Evolutionary conservation across 495 filamentous ascomycete species (phyloP).

Genomic region (Trichoderma virens): DNA sequence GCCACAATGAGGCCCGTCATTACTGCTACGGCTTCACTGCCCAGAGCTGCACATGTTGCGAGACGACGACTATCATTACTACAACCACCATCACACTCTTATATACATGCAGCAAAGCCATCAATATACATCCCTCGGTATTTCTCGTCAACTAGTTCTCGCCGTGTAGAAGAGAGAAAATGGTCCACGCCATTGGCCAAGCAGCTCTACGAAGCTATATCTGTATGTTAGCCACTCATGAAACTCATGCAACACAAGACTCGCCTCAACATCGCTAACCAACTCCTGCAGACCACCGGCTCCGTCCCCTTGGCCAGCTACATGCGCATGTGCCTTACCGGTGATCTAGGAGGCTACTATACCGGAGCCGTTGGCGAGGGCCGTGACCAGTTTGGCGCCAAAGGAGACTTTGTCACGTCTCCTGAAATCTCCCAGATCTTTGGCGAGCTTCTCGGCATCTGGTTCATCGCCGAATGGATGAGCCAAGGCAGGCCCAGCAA

Average conservation of each 20-base stretch:
- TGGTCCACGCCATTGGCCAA: slow-evolving; percentile 92
- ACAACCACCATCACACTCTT: neutral
- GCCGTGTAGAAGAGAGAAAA: slow-evolving; percentile 32
- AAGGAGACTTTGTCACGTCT: slow-evolving; percentile 93
- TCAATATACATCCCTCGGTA: neutral
- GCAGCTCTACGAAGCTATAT: slow-evolving; percentile 73
- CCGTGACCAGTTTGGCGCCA: slow-evolving; percentile 77
- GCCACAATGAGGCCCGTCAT: neutral
- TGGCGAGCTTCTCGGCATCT: slow-evolving; percentile 87
- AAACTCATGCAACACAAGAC: neutral
- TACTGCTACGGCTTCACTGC: neutral
- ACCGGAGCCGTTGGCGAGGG: slow-evolving; percentile 56
- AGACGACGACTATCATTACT: neutral
- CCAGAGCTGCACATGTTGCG: neutral
- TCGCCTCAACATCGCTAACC: neutral
- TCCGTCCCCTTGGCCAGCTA: slow-evolving; percentile 86
- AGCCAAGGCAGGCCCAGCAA: slow-evolving; percentile 64
- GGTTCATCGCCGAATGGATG: slow-evolving; percentile 95
- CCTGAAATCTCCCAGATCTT: slow-evolving; percentile 97
- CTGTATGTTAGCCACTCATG: slow-evolving; percentile 37
- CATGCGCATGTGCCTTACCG: slow-evolving; percentile 97
- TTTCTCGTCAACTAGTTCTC: neutral
- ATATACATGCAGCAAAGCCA: neutral
- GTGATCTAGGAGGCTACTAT: slow-evolving; percentile 89
- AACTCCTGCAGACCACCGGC: slow-evolving; percentile 55